A percentile compares a stretch with the other conserved stretches of the same genome.
phyloP scores from a whole-genome alignment of 1,139 yeast genomes.

The Geotrichum bryndzae region DNA sequence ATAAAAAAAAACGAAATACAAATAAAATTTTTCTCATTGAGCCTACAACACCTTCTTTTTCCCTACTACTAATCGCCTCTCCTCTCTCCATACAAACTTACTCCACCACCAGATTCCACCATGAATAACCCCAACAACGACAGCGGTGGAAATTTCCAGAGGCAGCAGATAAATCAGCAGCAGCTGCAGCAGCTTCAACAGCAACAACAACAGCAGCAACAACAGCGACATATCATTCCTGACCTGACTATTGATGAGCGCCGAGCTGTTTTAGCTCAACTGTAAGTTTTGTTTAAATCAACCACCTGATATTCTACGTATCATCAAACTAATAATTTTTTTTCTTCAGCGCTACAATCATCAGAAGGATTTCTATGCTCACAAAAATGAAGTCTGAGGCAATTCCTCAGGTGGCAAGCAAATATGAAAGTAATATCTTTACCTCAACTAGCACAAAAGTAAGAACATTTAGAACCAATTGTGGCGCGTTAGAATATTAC shows the following conservation, averaged over 20 bases:
- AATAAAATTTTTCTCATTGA: neutral
- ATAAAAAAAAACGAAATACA: neutral
- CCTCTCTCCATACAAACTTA: neutral
- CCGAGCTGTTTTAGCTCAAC: constrained; percentile 1
- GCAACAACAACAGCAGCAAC: constrained; percentile 9
- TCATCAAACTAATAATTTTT: neutral
- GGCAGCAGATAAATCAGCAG: constrained; percentile 21
- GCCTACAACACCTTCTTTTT: neutral
- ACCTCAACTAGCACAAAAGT: neutral
- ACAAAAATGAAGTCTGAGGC: neutral
- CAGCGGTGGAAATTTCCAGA: neutral
- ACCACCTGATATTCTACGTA: neutral
- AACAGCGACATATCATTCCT: neutral
- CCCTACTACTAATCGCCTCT: neutral
- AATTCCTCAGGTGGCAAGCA: constrained; percentile 1
- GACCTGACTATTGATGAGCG: constrained; percentile 1
- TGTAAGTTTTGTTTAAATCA: neutral
- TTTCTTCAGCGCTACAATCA: neutral
- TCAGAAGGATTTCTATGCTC: neutral
- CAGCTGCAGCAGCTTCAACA: constrained; percentile 21
- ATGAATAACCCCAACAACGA: neutral
- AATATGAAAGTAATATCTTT: neutral
- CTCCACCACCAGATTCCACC: neutral
- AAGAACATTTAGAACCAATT: neutral
- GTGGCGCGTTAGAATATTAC: neutral